These are phyloP conservation scores for Phalaenopsis aphrodite DNA, from an alignment of 106 monocot genomes.

Conservation along the genomic window DNA sequence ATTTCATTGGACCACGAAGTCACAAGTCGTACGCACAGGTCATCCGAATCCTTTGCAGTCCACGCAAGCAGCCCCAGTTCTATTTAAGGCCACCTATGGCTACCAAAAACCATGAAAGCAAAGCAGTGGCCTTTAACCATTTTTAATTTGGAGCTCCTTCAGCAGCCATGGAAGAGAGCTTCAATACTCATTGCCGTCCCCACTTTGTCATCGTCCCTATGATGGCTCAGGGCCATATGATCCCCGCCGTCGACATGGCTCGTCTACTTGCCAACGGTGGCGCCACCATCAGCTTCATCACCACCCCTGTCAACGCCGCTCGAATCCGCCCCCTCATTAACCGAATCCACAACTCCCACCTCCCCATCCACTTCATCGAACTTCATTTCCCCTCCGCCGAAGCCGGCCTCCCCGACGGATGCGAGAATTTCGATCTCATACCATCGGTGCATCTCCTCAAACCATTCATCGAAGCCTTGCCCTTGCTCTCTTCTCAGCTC, in stretches of 20 bases:
- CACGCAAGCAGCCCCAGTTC: no score
- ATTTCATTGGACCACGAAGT: no score
- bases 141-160: no score
- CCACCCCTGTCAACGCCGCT: slow-evolving; percentile 14
- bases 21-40: no score
- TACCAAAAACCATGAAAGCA: no score
- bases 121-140: no score
- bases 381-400: slow-evolving; percentile 8
- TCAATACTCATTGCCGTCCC: background rate
- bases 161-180: no score
- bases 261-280: slow-evolving; percentile 7
- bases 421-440: slow-evolving; percentile 13
- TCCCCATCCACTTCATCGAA: slow-evolving; percentile 12
- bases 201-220: slow-evolving; percentile 12
- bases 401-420: slow-evolving; percentile 6
- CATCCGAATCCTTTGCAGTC: no score
- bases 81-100: no score
- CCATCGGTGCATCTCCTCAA: background rate
- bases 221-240: slow-evolving; percentile 14
- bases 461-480: background rate
- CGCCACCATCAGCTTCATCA: slow-evolving; percentile 6
- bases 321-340: slow-evolving; percentile 6
- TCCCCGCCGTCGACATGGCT: slow-evolving; percentile 18
- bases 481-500: background rate
- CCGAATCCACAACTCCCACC: background rate